Base-by-base conservation (phyloP, 257 asterid species). In the Fraxinus americana region DNA sequence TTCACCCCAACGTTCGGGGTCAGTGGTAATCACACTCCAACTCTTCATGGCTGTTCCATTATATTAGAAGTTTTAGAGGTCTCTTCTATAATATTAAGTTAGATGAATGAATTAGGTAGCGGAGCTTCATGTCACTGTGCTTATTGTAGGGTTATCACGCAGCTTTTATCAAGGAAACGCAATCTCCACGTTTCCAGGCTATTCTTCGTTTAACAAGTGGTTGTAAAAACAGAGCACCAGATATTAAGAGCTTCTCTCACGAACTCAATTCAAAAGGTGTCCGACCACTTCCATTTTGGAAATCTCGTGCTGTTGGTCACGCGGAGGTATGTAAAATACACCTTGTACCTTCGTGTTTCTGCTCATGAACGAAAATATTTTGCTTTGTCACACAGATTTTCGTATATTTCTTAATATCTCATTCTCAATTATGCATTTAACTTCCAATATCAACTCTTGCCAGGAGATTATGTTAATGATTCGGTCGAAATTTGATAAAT, bases 151-250 rank as follows among this genome's bases (percentile, higher is more conserved):
- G 92, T 78, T 84, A 82, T 82, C 85, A 87, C 82, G 91, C 90
- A 71, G 85, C 94, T 83, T 89, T 86, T 70, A 87, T 90, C 83
- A 96, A 91, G 87, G 99, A 96, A 90, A 86, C 89, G 89, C 97
- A 92, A 83, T 96, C 99, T 79, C 99, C 99, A 34, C 93, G 99
- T 66, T 90, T 89, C 88, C 98, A 93, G 84, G 98, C 99, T 34
- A 84, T 96, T 83, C 77, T 93, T 79, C 98, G 97, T 17, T 78
- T 91, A 78, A 96, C 99, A 19, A 92, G 97, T 82, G 96, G 96
- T 74, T 92, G 87, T 34, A 88, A 84, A 70, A 91, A 84, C 83
- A 86, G 89, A 81, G 86, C 76, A 45, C 87, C 90, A 17, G 97
- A 96, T 39, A 84, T 93, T 73, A 96, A 92, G 82, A 92, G 98